Evolutionary conservation across 768 basidiomycete genomes (phyloP), one percentile per base, ranked within the genome.

Genomic region (Agaricus bisporus): DNA sequence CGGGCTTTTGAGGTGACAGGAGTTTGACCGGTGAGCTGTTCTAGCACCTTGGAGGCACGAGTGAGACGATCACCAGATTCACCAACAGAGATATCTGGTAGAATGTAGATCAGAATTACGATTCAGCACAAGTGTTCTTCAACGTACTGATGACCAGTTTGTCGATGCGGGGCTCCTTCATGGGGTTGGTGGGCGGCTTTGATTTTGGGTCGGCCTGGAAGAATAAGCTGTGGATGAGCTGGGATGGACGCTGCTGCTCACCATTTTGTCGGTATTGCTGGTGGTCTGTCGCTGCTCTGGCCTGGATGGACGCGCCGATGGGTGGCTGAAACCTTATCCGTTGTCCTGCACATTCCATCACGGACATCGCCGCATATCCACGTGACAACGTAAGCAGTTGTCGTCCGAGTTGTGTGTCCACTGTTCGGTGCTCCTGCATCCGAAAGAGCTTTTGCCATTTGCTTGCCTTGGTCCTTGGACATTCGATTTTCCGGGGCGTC

Each of bases 1-100:
- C 97, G 91, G 58, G 95, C 97, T 82, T 98, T 99, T 70, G 95
- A 98, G 63, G 95, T 97, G 64, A 99, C 95, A 68, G 95, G 95
- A 45, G 95, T 91, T 81, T 99, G 95, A 64, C 95, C 95, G 63
- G 95, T 99, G 59, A 99, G 87, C 75, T 99, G 95, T 76, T 99
- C 95, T 64, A 99, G 80, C 63, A 98, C 95, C 77, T 99, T 99
- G 70, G 95, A 95, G 48, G 95, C 95, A 77, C 95, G 90, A 62
- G 95, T 99, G 65, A 98, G 81, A 69, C 95, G 83, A 83, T 99
- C 95, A 75, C 95, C 95, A 64, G 95, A 98, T 80, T 98, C 97
- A 70, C 97, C 97, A 65, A 99, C 97, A 64, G 94, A 97, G 76
- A 99, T 99, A 86, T 99, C 95, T 95, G 8, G 67, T 32, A 43